A percentile compares a stretch with the other conserved stretches of the same genome.
Conservation (phyloP, 179 eudicot species). For the Beta macrorhiza region DNA sequence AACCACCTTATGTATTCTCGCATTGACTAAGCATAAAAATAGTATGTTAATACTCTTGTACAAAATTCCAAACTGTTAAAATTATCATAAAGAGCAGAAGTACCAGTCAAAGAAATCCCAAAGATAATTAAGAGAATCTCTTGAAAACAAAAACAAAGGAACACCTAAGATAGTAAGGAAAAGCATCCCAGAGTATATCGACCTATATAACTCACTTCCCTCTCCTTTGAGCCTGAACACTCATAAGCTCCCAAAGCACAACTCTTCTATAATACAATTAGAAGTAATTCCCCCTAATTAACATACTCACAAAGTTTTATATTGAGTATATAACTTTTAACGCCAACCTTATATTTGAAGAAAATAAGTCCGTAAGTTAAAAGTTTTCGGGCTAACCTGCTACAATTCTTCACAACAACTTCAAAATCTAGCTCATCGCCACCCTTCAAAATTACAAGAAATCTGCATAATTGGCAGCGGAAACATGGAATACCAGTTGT, state of each 20-base stretch:
- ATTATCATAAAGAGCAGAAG: too few relatives aligned
- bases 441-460: constrained; percentile 42
- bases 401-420: constrained; percentile 71
- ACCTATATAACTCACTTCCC: constrained; percentile 98
- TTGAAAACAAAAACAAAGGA: too few relatives aligned
- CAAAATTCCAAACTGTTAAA: too few relatives aligned
- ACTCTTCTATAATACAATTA: constrained; percentile 74
- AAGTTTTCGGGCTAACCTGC: constrained; percentile 45
- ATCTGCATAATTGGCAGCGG: not conserved
- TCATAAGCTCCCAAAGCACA: constrained; percentile 79
- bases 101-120: too few relatives aligned
- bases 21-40: too few relatives aligned
- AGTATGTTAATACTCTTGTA: too few relatives aligned
- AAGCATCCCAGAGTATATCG: not conserved
- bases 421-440: constrained; percentile 81
- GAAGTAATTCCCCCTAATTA: constrained; percentile 40
- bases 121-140: too few relatives aligned
- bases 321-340: too few relatives aligned
- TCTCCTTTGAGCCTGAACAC: constrained; percentile 87
- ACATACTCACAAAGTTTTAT: not conserved
- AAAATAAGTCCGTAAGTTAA: too few relatives aligned
- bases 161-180: too few relatives aligned
- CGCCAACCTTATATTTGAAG: too few relatives aligned
- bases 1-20: too few relatives aligned
- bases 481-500: not conserved